Conservation (phyloP, 257 asterid genomes). For the Salvia hispanica region DNA sequence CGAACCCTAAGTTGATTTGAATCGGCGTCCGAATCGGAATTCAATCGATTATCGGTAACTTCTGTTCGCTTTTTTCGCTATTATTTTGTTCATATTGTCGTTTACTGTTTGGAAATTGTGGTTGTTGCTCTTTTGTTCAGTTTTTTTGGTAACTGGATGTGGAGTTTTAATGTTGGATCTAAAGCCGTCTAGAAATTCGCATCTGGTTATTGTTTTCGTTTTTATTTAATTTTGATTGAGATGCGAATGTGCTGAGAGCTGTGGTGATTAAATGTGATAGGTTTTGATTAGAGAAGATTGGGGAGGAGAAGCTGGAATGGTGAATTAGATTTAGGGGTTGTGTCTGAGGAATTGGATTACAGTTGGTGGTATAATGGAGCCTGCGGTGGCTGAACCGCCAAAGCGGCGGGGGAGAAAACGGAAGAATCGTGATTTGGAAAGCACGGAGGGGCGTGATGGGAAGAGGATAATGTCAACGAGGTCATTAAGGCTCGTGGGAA, state of each 20-base stretch:
- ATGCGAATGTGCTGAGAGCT: constrained; percentile 22
- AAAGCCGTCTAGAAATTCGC: background rate
- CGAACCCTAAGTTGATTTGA: constrained; percentile 31
- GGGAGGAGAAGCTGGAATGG: constrained; percentile 29
- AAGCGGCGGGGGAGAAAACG: constrained; percentile 79
- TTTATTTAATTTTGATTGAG: constrained; percentile 6
- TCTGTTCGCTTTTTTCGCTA: constrained; percentile 6
- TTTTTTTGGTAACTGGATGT: background rate
- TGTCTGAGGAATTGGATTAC: constrained; percentile 31
- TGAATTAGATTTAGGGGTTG: constrained; percentile 36
- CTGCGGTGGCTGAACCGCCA: constrained; percentile 37
- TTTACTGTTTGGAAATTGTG: background rate
- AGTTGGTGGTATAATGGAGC: constrained; percentile 50
- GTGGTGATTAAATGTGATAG: constrained; percentile 35
- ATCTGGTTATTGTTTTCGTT: background rate
- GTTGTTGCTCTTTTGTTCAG: background rate
- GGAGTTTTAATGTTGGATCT: constrained; percentile 31
- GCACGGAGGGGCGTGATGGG: constrained; percentile 48
- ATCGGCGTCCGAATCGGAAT: constrained; percentile 28
- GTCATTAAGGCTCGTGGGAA: constrained; percentile 57
- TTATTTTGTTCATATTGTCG: background rate
- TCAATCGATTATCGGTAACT: constrained; percentile 23
- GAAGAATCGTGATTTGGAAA: constrained; percentile 54
- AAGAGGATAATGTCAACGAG: constrained; percentile 50
- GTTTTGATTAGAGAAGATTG: constrained; percentile 29